These are phyloP conservation scores for Olyra latifolia DNA, from an alignment of 176 grass and related monocot genomes.

Conservation along the genomic window DNA sequence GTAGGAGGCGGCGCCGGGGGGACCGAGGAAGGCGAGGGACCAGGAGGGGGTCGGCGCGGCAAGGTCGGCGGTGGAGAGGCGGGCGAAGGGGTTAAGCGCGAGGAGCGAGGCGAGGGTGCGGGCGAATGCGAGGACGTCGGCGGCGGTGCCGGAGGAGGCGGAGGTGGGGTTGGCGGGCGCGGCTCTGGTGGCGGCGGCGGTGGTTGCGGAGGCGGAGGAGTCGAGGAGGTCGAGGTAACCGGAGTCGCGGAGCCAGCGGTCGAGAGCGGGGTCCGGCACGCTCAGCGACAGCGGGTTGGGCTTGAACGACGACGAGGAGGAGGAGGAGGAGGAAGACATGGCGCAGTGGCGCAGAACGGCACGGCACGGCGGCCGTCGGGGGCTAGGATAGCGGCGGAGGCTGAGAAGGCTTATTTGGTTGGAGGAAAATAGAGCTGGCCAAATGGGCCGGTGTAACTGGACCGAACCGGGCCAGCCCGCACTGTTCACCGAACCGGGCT, in stretches of 20 bases:
- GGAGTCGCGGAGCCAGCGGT: constrained; percentile 89
- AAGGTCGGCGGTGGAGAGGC: constrained; percentile 56
- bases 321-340: constrained; percentile 42
- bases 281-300: constrained; percentile 81
- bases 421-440: too few relatives aligned
- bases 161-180: background rate
- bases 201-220: constrained; percentile 36
- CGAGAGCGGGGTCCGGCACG: constrained; percentile 77
- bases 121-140: constrained; percentile 55
- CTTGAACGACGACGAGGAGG: constrained; percentile 48
- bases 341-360: background rate
- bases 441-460: too few relatives aligned
- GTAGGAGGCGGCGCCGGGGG: constrained; percentile 52
- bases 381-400: too few relatives aligned
- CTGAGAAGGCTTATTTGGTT: too few relatives aligned
- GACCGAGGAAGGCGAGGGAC: constrained; percentile 69
- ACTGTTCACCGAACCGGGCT: too few relatives aligned
- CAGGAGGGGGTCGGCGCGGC: constrained; percentile 72
- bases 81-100: constrained; percentile 79
- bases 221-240: constrained; percentile 91
- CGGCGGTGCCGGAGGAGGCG: constrained; percentile 10
- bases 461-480: too few relatives aligned
- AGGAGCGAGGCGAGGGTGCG: constrained; percentile 73
- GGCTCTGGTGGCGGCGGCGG: constrained; percentile 15
- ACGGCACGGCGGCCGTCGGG: background rate